A percentile compares a stretch with the other conserved stretches of the same genome.
Conservation (phyloP, 164 flowering plant species). For the Protea cynaroides region DNA sequence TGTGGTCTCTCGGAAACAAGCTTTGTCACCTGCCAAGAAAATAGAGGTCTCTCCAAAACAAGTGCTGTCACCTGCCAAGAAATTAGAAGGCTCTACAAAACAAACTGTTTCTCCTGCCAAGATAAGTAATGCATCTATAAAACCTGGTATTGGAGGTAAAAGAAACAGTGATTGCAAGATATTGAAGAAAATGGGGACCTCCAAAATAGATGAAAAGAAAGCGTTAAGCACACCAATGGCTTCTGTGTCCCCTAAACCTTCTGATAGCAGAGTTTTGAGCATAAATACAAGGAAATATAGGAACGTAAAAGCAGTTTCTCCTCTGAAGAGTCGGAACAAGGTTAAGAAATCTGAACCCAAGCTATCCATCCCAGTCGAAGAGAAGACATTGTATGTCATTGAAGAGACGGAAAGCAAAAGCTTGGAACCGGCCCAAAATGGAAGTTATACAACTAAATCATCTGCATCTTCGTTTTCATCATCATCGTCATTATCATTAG, state of each 20-base stretch:
- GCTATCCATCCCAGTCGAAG: conserved; percentile 11
- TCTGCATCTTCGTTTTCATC: conserved; percentile 4
- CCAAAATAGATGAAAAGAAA: conserved; percentile 28
- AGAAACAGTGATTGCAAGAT: conserved; percentile 12
- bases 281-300: conserved; percentile 17
- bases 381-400: conserved; percentile 37
- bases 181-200: conserved; percentile 8
- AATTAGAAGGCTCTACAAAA: background rate
- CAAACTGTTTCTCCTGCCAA: background rate
- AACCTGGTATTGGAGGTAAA: conserved; percentile 12
- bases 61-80: conserved; percentile 13
- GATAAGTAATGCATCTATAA: conserved; percentile 6
- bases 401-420: conserved; percentile 22
- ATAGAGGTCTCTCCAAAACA: conserved; percentile 8
- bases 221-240: conserved; percentile 12
- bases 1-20: conserved; percentile 8
- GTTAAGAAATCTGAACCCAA: background rate
- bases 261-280: conserved; percentile 9
- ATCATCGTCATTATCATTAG: conserved; percentile 9
- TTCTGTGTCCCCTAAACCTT: conserved; percentile 22
- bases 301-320: conserved; percentile 21
- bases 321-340: conserved; percentile 24
- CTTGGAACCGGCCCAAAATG: conserved; percentile 18
- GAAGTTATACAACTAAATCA: conserved; percentile 1
- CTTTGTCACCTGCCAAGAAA: conserved; percentile 10